Conservation (phyloP, 768 basidiomycete genomes). For the Kwoniella bestiolae region DNA sequence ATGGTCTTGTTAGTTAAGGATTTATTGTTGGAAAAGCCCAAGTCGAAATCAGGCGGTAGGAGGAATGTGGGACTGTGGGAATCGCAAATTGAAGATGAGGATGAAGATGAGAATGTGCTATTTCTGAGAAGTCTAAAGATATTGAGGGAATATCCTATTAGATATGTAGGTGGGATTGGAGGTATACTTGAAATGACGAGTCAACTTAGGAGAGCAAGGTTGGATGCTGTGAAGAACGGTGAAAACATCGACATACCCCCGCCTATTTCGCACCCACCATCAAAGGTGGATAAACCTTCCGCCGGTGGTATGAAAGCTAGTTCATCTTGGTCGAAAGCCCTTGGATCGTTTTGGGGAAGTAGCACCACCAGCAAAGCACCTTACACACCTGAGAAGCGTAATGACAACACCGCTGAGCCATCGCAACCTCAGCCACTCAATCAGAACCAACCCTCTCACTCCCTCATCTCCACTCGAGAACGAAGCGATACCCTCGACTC, state of each 20-base stretch:
- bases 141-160: slow-evolving; percentile 43
- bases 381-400: background rate
- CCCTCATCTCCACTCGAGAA: background rate
- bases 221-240: slow-evolving; percentile 24
- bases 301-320: background rate
- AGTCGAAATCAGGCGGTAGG: slow-evolving; percentile 1
- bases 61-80: slow-evolving; percentile 42
- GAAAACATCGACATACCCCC: slow-evolving; percentile 22
- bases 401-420: background rate
- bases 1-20: slow-evolving; percentile 48
- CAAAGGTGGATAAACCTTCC: background rate
- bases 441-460: background rate
- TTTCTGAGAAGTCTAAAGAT: slow-evolving; percentile 38
- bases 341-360: slow-evolving; percentile 4
- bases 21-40: slow-evolving; percentile 20
- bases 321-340: slow-evolving; percentile 14
- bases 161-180: slow-evolving; percentile 37
- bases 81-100: slow-evolving; percentile 28
- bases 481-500: slow-evolving; percentile 17
- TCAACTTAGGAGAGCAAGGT: slow-evolving; percentile 30
- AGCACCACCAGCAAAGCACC: background rate
- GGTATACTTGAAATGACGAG: slow-evolving; percentile 33
- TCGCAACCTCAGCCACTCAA: background rate
- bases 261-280: background rate
- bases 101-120: slow-evolving; percentile 24